Evolutionary conservation across 768 basidiomycete species (phyloP).

Genomic region (Podaxis carcinomalis): DNA sequence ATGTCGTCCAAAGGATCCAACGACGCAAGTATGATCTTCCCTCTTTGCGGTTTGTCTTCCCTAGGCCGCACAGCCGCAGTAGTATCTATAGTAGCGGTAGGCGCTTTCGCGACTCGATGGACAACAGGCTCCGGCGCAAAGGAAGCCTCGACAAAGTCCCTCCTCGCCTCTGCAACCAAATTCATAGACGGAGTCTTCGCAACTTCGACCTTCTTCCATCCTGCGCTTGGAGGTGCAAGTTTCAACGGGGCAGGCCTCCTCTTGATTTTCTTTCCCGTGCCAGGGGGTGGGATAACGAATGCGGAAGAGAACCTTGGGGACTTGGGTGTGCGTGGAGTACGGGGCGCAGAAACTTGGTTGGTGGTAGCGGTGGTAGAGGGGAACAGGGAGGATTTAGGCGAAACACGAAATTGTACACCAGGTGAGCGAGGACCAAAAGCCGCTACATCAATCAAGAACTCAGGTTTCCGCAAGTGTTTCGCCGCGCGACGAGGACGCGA

Average conservation of each 20-base stretch:
- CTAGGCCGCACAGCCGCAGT: background rate
- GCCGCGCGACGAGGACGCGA: slow-evolving; percentile 27
- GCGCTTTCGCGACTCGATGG: background rate
- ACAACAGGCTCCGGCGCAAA: slow-evolving; percentile 22
- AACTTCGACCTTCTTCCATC: slow-evolving; percentile 4
- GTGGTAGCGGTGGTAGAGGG: background rate
- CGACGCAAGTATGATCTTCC: slow-evolving; percentile 9
- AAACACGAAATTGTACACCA: background rate
- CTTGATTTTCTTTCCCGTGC: slow-evolving; percentile 21
- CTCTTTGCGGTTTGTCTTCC: background rate
- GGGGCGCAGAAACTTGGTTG: background rate
- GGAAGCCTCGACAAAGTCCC: slow-evolving; percentile 29
- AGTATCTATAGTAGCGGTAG: background rate
- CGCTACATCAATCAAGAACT: slow-evolving; percentile 30
- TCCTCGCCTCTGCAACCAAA: slow-evolving; percentile 11
- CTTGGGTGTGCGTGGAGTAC: background rate
- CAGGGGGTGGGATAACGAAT: background rate
- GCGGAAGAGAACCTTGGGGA: slow-evolving; percentile 6
- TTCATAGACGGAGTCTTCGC: background rate
- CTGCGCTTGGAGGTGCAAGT: slow-evolving; percentile 20
- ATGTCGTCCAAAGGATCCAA: slow-evolving; percentile 4
- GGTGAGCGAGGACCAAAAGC: slow-evolving; percentile 28
- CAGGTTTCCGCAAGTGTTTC: slow-evolving; percentile 31
- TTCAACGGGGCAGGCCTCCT: slow-evolving; percentile 35
- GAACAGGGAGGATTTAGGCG: slow-evolving; percentile 5